These are phyloP conservation scores for Lasiodiplodia sp. DNA, from an alignment of 2,329 filamentous ascomycete genomes.

Conservation along the genomic window DNA sequence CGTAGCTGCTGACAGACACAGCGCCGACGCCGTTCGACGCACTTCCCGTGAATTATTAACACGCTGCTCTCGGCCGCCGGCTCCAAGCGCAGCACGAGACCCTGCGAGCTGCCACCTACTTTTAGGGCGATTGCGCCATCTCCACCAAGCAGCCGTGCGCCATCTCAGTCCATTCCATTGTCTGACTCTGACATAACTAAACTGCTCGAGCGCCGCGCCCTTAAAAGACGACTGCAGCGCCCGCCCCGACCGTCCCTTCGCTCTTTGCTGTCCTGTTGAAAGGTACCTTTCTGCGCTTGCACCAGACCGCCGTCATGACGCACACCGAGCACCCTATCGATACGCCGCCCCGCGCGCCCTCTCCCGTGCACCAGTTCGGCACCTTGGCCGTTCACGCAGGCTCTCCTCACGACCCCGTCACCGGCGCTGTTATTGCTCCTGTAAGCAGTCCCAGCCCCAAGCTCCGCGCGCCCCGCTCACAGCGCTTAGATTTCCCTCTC, in stretches of 20 bases:
- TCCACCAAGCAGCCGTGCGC: conserved; percentile 19
- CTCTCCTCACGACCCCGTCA: conserved; percentile 85
- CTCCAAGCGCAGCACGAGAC: background rate
- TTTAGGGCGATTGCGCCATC: conserved; percentile 28
- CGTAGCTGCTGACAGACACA: conserved; percentile 15
- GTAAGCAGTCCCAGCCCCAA: conserved; percentile 47
- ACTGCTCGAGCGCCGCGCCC: conserved; percentile 12
- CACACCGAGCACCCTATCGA: conserved; percentile 65
- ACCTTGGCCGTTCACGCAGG: conserved; percentile 96
- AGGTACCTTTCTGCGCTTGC: background rate
- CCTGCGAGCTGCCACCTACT: conserved; percentile 14
- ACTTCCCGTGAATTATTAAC: conserved; percentile 19
- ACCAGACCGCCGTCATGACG: conserved; percentile 43
- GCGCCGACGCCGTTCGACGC: conserved; percentile 1
- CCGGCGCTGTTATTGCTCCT: conserved; percentile 93
- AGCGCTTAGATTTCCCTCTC: conserved; percentile 80
- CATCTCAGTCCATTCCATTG: conserved; percentile 23
- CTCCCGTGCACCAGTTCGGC: conserved; percentile 82
- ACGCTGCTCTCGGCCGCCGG: background rate
- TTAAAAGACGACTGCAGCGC: background rate
- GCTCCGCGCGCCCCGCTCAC: conserved; percentile 32
- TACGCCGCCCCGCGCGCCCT: conserved; percentile 75
- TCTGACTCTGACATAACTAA: conserved; percentile 25
- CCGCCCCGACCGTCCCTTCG: background rate
- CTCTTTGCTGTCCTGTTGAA: background rate